Evolutionary conservation across 768 basidiomycete species (phyloP).

Genomic region (Postia placenta): DNA sequence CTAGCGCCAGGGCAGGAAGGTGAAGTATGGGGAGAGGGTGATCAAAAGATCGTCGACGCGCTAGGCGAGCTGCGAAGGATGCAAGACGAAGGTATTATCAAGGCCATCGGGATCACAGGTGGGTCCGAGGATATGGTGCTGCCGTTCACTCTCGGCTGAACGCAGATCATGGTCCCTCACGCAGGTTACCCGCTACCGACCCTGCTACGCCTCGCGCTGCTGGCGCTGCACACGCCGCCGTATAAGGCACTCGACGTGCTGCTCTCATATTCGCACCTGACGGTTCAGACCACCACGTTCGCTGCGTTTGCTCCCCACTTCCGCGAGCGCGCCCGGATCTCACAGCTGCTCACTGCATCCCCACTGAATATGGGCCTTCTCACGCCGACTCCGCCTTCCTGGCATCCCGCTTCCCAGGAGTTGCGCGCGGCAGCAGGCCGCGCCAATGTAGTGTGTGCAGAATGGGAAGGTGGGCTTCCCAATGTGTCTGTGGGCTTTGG

Average conservation of each 20-base stretch:
- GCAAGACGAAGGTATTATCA: constrained; percentile 68
- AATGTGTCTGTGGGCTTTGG: constrained; percentile 72
- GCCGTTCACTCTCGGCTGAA: background rate
- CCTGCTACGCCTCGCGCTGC: constrained; percentile 74
- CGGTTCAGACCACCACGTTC: constrained; percentile 65
- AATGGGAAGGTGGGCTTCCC: constrained; percentile 44
- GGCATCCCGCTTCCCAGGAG: constrained; percentile 70
- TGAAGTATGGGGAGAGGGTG: constrained; percentile 59
- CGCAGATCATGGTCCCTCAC: background rate
- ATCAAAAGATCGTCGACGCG: constrained; percentile 65
- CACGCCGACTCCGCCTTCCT: constrained; percentile 46
- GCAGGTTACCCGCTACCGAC: constrained; percentile 78
- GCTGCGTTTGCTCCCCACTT: constrained; percentile 51
- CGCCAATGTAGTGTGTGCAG: constrained; percentile 25
- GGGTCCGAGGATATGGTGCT: constrained; percentile 7
- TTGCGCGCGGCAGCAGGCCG: constrained; percentile 38
- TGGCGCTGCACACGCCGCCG: constrained; percentile 61
- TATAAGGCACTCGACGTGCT: constrained; percentile 72
- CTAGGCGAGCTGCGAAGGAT: constrained; percentile 58
- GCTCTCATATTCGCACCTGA: constrained; percentile 78
- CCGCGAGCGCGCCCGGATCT: constrained; percentile 54
- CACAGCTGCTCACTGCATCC: constrained; percentile 70
- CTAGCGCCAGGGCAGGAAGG: constrained; percentile 51
- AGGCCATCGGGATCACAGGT: constrained; percentile 79
- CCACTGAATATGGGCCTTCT: constrained; percentile 84